A percentile compares a stretch with the other conserved stretches of the same genome.
These are phyloP conservation scores for Chlamydomonas applanata DNA, from an alignment of 139 green algal genomes.

Conservation along the genomic window DNA sequence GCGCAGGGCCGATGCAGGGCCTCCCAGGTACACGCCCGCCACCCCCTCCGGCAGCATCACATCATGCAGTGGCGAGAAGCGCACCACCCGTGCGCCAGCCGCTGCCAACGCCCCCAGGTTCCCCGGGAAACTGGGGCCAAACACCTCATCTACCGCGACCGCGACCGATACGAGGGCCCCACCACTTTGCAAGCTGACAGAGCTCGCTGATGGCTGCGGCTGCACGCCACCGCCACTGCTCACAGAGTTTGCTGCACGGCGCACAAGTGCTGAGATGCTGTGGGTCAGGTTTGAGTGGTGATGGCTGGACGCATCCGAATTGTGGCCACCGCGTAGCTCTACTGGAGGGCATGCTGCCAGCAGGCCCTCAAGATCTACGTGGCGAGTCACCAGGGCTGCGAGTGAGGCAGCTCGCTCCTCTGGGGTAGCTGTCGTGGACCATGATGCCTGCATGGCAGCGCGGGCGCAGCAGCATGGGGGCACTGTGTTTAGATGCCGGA, in stretches of 20 bases:
- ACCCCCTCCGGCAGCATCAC: constrained; percentile 65
- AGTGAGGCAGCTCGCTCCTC: background rate
- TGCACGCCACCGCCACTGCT: background rate
- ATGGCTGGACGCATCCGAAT: background rate
- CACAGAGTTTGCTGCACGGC: constrained; percentile 1
- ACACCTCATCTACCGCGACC: constrained; percentile 17
- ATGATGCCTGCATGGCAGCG: background rate
- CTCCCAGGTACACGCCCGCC: constrained; percentile 82
- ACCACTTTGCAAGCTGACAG: no score
- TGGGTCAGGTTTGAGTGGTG: background rate
- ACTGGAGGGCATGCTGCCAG: no score
- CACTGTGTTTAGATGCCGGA: no score
- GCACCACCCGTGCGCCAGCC: constrained; percentile 47
- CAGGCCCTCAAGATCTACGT: no score
- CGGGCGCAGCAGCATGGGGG: no score
- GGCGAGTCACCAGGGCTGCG: background rate
- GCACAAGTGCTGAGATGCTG: no score
- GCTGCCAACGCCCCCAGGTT: constrained; percentile 62
- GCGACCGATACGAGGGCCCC: constrained; percentile 10
- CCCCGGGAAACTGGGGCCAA: constrained; percentile 19
- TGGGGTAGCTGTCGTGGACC: constrained; percentile 7
- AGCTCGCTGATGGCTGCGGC: no score
- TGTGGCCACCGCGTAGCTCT: background rate
- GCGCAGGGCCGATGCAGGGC: constrained; percentile 58
- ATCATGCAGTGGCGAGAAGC: no score